Conservation (phyloP, 2,329 filamentous ascomycete genomes). For the Hymenoscyphus linearis region DNA sequence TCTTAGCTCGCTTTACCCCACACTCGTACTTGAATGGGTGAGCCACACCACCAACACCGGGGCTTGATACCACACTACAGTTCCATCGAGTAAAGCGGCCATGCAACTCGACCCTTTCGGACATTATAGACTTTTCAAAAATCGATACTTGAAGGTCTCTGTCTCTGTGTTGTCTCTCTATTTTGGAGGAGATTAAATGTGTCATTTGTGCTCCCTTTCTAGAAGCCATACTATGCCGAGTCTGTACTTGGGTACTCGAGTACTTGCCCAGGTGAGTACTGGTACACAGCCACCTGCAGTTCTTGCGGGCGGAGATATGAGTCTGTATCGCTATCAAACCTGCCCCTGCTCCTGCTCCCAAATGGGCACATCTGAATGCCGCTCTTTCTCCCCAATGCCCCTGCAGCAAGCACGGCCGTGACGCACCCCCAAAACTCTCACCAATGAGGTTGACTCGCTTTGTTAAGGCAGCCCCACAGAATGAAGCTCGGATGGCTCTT, state of each 20-base stretch:
- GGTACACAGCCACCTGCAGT: not conserved
- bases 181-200: not conserved
- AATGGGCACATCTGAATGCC: not conserved
- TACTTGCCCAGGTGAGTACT: too few species aligned
- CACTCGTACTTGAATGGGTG: not conserved
- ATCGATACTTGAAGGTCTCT: not conserved
- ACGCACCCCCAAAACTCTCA: conserved; percentile 1
- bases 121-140: too few species aligned
- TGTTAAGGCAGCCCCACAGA: not conserved
- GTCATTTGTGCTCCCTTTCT: not conserved
- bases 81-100: not conserved
- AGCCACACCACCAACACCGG: too few species aligned
- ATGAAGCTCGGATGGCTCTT: not conserved
- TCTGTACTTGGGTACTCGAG: too few species aligned
- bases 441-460: not conserved
- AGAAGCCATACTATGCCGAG: not conserved
- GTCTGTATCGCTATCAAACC: not conserved
- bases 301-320: not conserved
- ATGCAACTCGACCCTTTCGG: not conserved
- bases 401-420: not conserved
- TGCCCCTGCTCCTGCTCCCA: too few species aligned
- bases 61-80: too few species aligned
- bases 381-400: not conserved
- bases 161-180: too few species aligned
- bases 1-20: conserved; percentile 4